A percentile compares a stretch with the other conserved stretches of the same genome.
These are phyloP conservation scores for Batkoa obscura DNA, from an alignment of 371 early-diverging fungal species.

Conservation along the genomic window DNA sequence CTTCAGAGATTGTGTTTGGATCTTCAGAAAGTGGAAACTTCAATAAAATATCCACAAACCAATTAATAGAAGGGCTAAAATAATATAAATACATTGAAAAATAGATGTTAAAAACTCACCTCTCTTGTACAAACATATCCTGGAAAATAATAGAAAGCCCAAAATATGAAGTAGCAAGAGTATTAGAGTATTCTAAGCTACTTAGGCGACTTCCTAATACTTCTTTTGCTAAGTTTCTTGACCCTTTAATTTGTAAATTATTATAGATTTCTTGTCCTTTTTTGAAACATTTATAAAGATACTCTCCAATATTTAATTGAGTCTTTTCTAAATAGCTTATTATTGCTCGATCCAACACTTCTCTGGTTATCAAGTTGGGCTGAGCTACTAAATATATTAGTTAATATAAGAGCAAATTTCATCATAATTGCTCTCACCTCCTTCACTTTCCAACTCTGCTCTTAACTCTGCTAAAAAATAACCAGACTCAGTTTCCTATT, in stretches of 20 bases:
- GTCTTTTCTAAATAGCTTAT: too few species aligned
- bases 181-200: not conserved
- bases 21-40: conserved; percentile 23
- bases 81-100: conserved; percentile 20
- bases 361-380: not conserved
- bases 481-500: not conserved
- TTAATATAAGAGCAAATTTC: not conserved
- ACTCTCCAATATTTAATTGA: too few species aligned
- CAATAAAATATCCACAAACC: not conserved
- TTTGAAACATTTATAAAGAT: too few species aligned
- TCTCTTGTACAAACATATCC: not conserved
- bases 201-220: not conserved
- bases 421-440: too few species aligned
- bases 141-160: not conserved
- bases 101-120: conserved; percentile 12
- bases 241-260: not conserved
- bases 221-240: not conserved
- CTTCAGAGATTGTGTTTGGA: conserved; percentile 20
- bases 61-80: not conserved
- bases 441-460: not conserved
- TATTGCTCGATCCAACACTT: not conserved
- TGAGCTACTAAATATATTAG: not conserved
- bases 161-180: not conserved
- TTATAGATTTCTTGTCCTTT: not conserved
- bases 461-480: not conserved